Evolutionary conservation across 257 asterid genomes (phyloP), one percentile per base, ranked within the genome.

Genomic region (Lithospermum erythrorhizon): DNA sequence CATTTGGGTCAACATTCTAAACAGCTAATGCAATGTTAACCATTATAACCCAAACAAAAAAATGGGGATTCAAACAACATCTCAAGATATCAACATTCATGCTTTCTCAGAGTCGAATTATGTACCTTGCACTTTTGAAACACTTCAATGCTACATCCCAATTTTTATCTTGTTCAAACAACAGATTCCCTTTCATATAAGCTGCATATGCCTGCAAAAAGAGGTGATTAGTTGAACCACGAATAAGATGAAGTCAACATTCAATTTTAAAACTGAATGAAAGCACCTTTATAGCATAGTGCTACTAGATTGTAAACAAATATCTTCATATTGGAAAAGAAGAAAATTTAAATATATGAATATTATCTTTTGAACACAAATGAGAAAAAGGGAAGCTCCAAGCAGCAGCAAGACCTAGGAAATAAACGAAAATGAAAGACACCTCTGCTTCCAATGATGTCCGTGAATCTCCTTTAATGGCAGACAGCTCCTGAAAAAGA

Each of bases 391-490:
- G 3, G 16, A 57, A 35, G 58, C 25, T 8, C 55, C 45, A 13
- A 59, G 3, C 55, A 23, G 54, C 21, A 21, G 6, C 55, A 52
- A 41, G 11, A 48, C 35, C 59, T 49, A 62, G 11, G 16, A 55
- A 57, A 22, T 17, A 21, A 23, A 25, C n/a, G 45, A 23, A 3
- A 30, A 68, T 5, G 35, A 64, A 48, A 48, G 29, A 63, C 72
- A 88, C 97, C 95, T 91, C 98, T 59, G 97, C 97, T 80, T 91
- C 98, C 70, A 91, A 75, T 47, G 96, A 91, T 65, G 98, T 88
- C 73, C 94, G 82, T 2, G 95, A 88, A 73, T 93, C 97, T 74
- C 95, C 98, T 70, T 86, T 88, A 70, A 76, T 62, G 76, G 95
- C 53, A 61, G 91, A 82, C 83, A 93, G 73, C 75, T 88, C 95